Percentiles rank a stretch among this genome's conserved stretches.
Conservation (phyloP, 2,329 filamentous ascomycete genomes). For the Plenodomus biglobosus region DNA sequence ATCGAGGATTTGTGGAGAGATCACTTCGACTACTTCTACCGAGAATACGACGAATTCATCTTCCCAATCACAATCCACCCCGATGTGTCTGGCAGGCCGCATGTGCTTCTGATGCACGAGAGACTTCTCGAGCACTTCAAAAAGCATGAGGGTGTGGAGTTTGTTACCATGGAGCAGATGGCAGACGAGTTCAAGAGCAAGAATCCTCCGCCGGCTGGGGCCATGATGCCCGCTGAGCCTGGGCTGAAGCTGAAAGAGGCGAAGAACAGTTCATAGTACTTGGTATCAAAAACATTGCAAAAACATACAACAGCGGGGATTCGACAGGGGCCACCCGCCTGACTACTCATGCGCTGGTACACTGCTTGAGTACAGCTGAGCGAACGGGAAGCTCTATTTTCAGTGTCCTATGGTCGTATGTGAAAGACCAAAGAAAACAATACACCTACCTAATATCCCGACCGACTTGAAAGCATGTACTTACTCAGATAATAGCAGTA, state of each 20-base stretch:
- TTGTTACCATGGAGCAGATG: slow-evolving; percentile 70
- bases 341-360: too few species aligned
- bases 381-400: too few species aligned
- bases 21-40: slow-evolving; percentile 72
- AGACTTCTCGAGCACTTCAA: slow-evolving; percentile 69
- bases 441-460: too few species aligned
- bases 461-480: too few species aligned
- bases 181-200: slow-evolving; percentile 71
- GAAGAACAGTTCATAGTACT: slow-evolving; percentile 2
- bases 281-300: too few species aligned
- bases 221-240: slow-evolving; percentile 60
- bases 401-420: too few species aligned
- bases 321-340: too few species aligned
- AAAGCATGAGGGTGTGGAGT: slow-evolving; percentile 62
- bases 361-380: too few species aligned
- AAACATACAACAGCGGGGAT: too few species aligned
- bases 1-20: slow-evolving; percentile 66
- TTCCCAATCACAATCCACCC: slow-evolving; percentile 78
- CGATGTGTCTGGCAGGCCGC: slow-evolving; percentile 64
- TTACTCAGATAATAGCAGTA: too few species aligned
- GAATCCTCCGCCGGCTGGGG: slow-evolving; percentile 59
- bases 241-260: slow-evolving; percentile 54
- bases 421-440: too few species aligned
- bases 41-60: slow-evolving; percentile 74
- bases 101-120: slow-evolving; percentile 72